Conservation (phyloP, 1,284 basidiomycete genomes). For the Thecaphora thlaspeos region DNA sequence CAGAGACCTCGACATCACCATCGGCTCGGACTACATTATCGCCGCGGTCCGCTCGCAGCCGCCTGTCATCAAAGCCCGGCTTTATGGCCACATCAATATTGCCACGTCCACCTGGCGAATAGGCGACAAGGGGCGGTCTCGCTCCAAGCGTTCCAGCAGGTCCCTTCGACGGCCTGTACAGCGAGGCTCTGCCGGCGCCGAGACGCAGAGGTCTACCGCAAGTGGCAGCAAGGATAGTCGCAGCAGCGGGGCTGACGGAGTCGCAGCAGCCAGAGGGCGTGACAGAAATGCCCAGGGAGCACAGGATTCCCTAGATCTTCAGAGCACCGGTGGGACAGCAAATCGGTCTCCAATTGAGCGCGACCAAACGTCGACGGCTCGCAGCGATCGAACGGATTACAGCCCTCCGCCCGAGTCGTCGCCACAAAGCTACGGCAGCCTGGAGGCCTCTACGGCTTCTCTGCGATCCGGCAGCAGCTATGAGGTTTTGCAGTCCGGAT, state of each 20-base stretch:
- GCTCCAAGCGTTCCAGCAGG: constrained; percentile 16
- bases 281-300: too few relatives aligned
- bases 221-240: too few relatives aligned
- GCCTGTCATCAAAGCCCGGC: constrained; percentile 40
- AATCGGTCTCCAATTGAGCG: too few relatives aligned
- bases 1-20: constrained; percentile 32
- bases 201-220: background rate
- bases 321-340: too few relatives aligned
- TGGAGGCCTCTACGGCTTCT: constrained; percentile 20
- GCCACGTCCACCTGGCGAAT: constrained; percentile 44
- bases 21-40: constrained; percentile 30
- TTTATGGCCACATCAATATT: constrained; percentile 38
- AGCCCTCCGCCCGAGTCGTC: background rate
- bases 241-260: background rate
- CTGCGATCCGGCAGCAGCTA: constrained; percentile 32
- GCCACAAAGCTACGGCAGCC: background rate
- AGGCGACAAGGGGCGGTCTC: constrained; percentile 17
- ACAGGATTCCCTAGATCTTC: too few relatives aligned
- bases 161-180: constrained; percentile 15
- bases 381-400: too few relatives aligned
- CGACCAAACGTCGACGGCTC: too few relatives aligned
- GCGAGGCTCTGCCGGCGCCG: background rate
- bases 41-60: constrained; percentile 31
- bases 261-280: too few relatives aligned
- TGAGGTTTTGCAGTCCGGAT: constrained; percentile 16